Evolutionary conservation across 768 basidiomycete species (phyloP).

Genomic region (Lenzites betulinus): DNA sequence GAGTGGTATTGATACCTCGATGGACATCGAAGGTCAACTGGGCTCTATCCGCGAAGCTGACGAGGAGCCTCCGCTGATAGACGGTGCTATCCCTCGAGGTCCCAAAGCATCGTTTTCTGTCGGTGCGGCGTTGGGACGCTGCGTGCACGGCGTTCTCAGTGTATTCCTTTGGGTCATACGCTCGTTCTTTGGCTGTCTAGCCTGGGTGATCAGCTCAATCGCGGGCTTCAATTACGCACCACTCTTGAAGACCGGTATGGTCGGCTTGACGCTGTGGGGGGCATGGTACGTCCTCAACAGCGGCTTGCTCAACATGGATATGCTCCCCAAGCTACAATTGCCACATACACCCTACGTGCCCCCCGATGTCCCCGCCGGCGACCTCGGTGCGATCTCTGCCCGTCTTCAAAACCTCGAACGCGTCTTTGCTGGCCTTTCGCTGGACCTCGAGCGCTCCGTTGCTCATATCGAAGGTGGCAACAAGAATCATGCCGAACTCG

Average conservation of each 20-base stretch:
- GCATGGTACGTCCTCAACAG: conserved; percentile 45
- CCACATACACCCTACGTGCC: conserved; percentile 45
- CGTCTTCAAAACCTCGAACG: conserved; percentile 67
- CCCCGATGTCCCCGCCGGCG: conserved; percentile 61
- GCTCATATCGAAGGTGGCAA: conserved; percentile 54
- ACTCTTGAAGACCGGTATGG: conserved; percentile 44
- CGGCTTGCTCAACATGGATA: conserved; percentile 21
- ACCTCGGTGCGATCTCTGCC: conserved; percentile 63
- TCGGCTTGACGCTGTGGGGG: conserved; percentile 46
- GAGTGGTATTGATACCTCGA: conserved; percentile 28
- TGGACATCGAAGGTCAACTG: conserved; percentile 53
- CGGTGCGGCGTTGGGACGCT: conserved; percentile 46
- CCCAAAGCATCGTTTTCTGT: conserved; percentile 40
- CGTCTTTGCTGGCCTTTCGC: conserved; percentile 59
- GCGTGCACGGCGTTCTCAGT: conserved; percentile 42
- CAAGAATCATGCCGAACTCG: conserved; percentile 52
- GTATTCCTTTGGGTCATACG: conserved; percentile 8
- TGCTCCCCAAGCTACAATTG: conserved; percentile 32
- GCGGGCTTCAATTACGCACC: conserved; percentile 36
- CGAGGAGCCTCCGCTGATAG: conserved; percentile 40
- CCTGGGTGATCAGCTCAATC: conserved; percentile 35
- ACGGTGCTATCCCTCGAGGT: conserved; percentile 35
- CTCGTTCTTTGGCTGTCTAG: neutral
- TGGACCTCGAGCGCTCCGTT: conserved; percentile 53
- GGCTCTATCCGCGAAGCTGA: conserved; percentile 68